A percentile compares a stretch with the other conserved stretches of the same genome.
Evolutionary conservation across 345 rosid genomes (phyloP).

Genomic region (Acer saccharum): DNA sequence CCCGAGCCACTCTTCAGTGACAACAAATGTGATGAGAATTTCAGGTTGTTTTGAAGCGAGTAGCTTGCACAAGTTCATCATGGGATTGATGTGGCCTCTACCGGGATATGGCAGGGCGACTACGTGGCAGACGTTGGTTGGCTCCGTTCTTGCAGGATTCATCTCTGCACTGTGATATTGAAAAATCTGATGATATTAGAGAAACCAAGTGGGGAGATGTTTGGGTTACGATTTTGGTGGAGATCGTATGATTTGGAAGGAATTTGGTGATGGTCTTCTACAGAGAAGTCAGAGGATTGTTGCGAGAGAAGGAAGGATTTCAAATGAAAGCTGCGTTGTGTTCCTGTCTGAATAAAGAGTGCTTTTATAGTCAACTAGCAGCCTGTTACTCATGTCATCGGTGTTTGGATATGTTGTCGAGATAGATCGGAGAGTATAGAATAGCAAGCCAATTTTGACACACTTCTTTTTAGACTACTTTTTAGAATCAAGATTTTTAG

Average conservation of each 20-base stretch:
- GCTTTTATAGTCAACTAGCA: background rate
- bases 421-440: background rate
- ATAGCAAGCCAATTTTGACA: too few relatives aligned
- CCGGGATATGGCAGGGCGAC: slow-evolving; percentile 74
- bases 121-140: slow-evolving; percentile 34
- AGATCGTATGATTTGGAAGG: too few relatives aligned
- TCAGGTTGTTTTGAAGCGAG: slow-evolving; percentile 35
- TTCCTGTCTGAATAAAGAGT: too few relatives aligned
- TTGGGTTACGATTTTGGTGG: too few relatives aligned
- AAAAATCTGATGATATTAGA: too few relatives aligned
- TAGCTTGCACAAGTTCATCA: slow-evolving; percentile 64
- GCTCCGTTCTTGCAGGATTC: background rate
- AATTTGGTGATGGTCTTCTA: too few relatives aligned
- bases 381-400: background rate
- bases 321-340: too few relatives aligned
- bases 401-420: background rate
- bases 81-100: slow-evolving; percentile 74
- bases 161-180: background rate
- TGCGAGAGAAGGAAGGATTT: too few relatives aligned
- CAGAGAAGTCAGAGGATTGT: too few relatives aligned
- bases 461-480: too few relatives aligned
- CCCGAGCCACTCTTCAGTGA: slow-evolving; percentile 78
- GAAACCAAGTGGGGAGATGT: too few relatives aligned
- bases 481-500: too few relatives aligned
- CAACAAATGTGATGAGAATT: slow-evolving; percentile 54